A percentile compares a stretch with the other conserved stretches of the same genome.
phyloP scores from a whole-genome alignment of 148 eudicot genomes.

The Nepenthes mirabilis region DNA sequence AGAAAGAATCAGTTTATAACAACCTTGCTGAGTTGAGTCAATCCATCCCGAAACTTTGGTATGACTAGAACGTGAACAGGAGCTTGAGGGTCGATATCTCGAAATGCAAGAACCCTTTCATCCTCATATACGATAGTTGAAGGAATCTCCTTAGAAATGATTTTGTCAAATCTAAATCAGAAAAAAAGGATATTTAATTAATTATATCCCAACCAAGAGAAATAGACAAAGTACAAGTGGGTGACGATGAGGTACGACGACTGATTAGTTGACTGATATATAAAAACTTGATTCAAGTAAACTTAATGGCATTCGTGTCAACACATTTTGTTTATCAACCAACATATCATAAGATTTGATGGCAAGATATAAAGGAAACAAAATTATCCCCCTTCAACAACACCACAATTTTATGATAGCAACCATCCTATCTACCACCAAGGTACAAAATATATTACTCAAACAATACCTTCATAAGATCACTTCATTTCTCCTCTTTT shows the following conservation, averaged over 20 bases:
- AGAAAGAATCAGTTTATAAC: background rate
- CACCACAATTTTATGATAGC: background rate
- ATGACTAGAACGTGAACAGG: constrained; percentile 64
- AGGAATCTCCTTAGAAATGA: constrained; percentile 65
- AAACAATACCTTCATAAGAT: background rate
- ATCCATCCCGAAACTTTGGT: constrained; percentile 55
- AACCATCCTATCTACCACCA: background rate
- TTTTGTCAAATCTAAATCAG: constrained; percentile 56
- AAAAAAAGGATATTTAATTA: background rate
- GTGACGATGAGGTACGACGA: no score
- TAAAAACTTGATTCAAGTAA: no score
- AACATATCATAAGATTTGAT: no score
- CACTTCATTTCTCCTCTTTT: no score
- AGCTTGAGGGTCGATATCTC: constrained; percentile 67
- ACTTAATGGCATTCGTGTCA: no score
- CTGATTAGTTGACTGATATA: no score
- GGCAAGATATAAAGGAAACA: no score
- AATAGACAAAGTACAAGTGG: background rate
- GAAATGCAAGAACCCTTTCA: constrained; percentile 59
- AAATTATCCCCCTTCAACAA: background rate
- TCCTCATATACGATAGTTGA: constrained; percentile 57
- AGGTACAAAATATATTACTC: background rate
- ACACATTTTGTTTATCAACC: no score
- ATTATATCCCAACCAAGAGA: background rate
- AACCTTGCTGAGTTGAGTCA: constrained; percentile 67